phyloP scores from a whole-genome alignment of 2,329 filamentous ascomycete genomes.

The Phaeoacremonium minimum region DNA sequence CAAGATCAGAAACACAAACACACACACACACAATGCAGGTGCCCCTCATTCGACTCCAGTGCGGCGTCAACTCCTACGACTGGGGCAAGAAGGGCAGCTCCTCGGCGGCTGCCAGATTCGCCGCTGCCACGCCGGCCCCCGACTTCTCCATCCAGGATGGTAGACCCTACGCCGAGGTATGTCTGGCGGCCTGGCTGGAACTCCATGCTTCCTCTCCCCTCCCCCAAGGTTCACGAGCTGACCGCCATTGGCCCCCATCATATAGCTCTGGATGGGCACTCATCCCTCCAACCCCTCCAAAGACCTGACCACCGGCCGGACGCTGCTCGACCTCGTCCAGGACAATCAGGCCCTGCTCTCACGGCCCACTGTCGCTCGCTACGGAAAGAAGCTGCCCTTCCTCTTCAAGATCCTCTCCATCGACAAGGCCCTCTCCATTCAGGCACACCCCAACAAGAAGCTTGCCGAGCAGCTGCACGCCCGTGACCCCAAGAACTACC shows the following conservation, averaged over 20 bases:
- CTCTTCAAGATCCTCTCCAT: slow-evolving; percentile 98
- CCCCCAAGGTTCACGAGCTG: slow-evolving; percentile 3
- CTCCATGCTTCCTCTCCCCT: slow-evolving; percentile 13
- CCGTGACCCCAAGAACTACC: slow-evolving; percentile 88
- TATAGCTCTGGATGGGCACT: slow-evolving; percentile 96
- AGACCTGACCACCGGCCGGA: slow-evolving; percentile 77
- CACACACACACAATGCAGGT: slow-evolving; percentile 53
- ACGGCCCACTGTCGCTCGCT: slow-evolving; percentile 65
- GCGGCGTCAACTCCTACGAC: slow-evolving; percentile 97
- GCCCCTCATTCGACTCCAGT: slow-evolving; percentile 79
- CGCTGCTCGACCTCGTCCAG: slow-evolving; percentile 80
- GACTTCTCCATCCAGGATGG: slow-evolving; percentile 76
- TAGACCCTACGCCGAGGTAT: slow-evolving; percentile 90
- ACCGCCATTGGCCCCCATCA: slow-evolving; percentile 4
- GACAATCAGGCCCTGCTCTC: slow-evolving; percentile 84
- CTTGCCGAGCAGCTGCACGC: slow-evolving; percentile 85
- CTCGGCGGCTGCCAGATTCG: slow-evolving; percentile 86
- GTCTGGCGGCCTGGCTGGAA: no score
- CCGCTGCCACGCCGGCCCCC: slow-evolving; percentile 73
- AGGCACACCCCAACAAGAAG: slow-evolving; percentile 95
- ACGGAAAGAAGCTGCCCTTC: slow-evolving; percentile 82
- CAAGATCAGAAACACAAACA: not conserved
- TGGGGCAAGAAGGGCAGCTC: slow-evolving; percentile 92
- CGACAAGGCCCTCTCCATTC: slow-evolving; percentile 92
- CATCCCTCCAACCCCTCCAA: slow-evolving; percentile 94